Evolutionary conservation across 2,329 filamentous ascomycete genomes (phyloP), one percentile per base, ranked within the genome.

Genomic region (Ophiostoma himal-ulmi): DNA sequence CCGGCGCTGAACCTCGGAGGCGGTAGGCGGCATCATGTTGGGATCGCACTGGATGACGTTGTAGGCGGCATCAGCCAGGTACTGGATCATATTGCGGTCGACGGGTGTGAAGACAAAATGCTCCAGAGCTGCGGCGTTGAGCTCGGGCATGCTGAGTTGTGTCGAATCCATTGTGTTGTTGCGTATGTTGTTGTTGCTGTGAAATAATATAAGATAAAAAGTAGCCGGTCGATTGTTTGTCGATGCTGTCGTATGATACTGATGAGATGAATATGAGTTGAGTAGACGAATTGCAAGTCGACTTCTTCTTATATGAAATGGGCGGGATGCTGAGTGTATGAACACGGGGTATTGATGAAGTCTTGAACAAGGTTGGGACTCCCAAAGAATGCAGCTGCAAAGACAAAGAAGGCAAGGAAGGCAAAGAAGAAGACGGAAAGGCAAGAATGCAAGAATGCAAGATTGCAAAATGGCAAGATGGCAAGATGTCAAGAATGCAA

Each of bases 31-130:
- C 82, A 86, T 84, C 78, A 87, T 82, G 72, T 79, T 82, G 68
- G 84, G 81, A 78, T 95, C 91, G 83, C 92, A 94, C 76, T 90
- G 86, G 78, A 95, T 95, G 78, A 95, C 92, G 77, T 90, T 87
- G 77, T 84, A 84, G 71, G 92, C 91, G 77, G 91, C 92, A 71
- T 84, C 81, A 74, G 92, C 90, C 72, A 95, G 86, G 81, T 92
- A 92, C 72, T 83, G 79, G 76, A 95, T 90, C 92, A 95, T 95
- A 70, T 90, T 85, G 75, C 85, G 85, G 77, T 85, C 88, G 74
- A 95, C 92, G 11, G 89, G 89, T 75, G 87, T 86, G 81, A 90
- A 92, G 82, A 95, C 87, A 79, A 95, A 94, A 76, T 91, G 86
- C 76, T 94, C 91, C 74, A 95, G 85, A 68, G 92, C 92, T 69